A percentile compares a stretch with the other conserved stretches of the same genome.
phyloP scores from a whole-genome alignment of 2,329 filamentous ascomycete genomes.

The Boeremia exigua region DNA sequence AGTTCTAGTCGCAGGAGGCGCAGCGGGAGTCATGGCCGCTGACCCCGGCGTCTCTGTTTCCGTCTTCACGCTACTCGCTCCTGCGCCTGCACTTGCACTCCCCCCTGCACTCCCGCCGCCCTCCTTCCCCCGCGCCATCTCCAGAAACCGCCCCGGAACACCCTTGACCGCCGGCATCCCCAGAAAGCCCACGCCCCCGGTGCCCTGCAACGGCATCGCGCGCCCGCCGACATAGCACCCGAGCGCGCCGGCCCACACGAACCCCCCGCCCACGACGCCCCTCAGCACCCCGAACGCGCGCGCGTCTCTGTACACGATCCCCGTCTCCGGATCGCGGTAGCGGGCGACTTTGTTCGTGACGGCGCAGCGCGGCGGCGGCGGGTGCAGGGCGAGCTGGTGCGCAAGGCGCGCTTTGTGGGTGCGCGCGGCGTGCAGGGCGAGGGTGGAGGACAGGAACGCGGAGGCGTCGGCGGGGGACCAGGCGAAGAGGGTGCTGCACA shows the following conservation, averaged over 20 bases:
- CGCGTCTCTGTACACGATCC: conserved; percentile 78
- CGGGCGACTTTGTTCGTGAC: conserved; percentile 83
- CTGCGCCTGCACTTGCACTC: too few relatives aligned
- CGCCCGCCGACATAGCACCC: conserved; percentile 80
- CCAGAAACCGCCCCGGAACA: conserved; percentile 77
- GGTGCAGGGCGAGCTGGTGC: conserved; percentile 35
- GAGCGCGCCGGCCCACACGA: conserved; percentile 80
- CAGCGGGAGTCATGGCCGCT: too few relatives aligned
- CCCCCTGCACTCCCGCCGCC: too few relatives aligned
- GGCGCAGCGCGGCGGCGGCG: conserved; percentile 63
- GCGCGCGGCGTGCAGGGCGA: conserved; percentile 52
- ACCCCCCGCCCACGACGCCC: conserved; percentile 73
- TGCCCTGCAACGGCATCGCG: conserved; percentile 38
- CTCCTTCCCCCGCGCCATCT: too few relatives aligned
- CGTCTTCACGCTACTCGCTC: too few relatives aligned
- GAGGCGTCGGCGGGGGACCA: conserved; percentile 41
- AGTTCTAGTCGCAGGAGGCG: too few relatives aligned
- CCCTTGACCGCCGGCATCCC: conserved; percentile 70
- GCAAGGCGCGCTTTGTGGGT: conserved; percentile 49
- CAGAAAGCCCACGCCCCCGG: conserved; percentile 43
- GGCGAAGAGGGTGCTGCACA: conserved; percentile 53
- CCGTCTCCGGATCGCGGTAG: conserved; percentile 85
- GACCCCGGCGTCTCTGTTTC: too few relatives aligned
- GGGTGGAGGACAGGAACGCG: conserved; percentile 45
- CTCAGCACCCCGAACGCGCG: conserved; percentile 84